A percentile compares a stretch with the other conserved stretches of the same genome.
Conservation (phyloP, 2,329 filamentous ascomycete species). For the Aureobasidium sp. region DNA sequence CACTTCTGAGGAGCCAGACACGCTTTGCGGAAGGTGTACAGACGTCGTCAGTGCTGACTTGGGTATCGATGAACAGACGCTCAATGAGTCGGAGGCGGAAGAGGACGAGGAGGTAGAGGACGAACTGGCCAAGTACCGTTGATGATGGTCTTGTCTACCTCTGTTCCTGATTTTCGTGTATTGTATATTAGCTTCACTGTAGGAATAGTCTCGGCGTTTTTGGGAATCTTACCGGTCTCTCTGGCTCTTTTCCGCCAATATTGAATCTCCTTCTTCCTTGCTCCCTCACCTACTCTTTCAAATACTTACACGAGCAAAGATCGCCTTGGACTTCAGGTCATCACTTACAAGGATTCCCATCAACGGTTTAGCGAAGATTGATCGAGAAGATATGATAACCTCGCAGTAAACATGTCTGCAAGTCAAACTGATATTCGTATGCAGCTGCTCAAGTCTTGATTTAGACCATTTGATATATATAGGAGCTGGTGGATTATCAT, state of each 20-base stretch:
- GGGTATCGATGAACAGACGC: background rate
- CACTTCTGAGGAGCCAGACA: conserved; percentile 56
- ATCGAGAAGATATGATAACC: no score
- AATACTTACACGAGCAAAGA: no score
- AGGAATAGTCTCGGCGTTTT: background rate
- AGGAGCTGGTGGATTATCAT: no score
- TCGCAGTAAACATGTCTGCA: no score
- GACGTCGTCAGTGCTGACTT: conserved; percentile 32
- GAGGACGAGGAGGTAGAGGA: background rate
- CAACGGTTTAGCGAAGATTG: no score
- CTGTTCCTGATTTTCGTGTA: background rate
- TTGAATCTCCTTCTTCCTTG: no score
- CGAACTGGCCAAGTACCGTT: conserved; percentile 5
- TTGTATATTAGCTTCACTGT: background rate
- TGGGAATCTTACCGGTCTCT: background rate
- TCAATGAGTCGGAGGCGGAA: background rate
- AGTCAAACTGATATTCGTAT: no score
- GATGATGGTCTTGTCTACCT: background rate
- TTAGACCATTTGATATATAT: no score
- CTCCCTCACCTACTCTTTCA: no score
- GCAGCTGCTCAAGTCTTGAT: no score
- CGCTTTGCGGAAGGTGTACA: conserved; percentile 67
- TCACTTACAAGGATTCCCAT: no score
- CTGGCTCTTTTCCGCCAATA: background rate
- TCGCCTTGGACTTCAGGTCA: no score